Percentiles rank a stretch among this genome's conserved stretches.
Evolutionary conservation across 345 rosid genomes (phyloP).

Genomic region (Melastoma malabathricum): DNA sequence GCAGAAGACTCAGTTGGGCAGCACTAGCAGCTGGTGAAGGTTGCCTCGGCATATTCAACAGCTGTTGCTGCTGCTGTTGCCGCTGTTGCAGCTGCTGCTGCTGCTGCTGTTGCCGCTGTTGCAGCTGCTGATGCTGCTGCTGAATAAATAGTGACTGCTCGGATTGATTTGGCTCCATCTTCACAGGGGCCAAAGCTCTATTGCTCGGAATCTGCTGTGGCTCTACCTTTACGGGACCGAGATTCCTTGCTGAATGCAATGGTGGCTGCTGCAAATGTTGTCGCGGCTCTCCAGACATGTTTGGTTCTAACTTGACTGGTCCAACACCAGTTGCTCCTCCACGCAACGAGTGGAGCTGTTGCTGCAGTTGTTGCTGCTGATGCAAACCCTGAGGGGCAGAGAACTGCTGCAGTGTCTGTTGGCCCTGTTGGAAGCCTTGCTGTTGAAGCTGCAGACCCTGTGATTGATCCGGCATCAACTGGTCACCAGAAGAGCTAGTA

Average conservation of each 20-base stretch:
- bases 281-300: constrained; percentile 50
- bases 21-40: constrained; percentile 52
- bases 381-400: constrained; percentile 29
- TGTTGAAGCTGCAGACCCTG: constrained; percentile 51
- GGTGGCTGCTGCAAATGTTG: constrained; percentile 47
- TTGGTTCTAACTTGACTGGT: constrained; percentile 77
- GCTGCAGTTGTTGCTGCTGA: constrained; percentile 42
- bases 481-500: constrained; percentile 46
- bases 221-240: constrained; percentile 61
- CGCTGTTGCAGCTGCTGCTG: constrained; percentile 51
- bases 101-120: no score
- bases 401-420: constrained; percentile 57
- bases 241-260: constrained; percentile 46
- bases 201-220: constrained; percentile 50
- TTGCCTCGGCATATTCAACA: constrained; percentile 76
- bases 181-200: constrained; percentile 56
- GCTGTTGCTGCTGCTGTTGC: constrained; percentile 51
- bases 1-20: constrained; percentile 52
- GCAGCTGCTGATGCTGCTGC: constrained; percentile 65
- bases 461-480: constrained; percentile 54
- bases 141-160: constrained; percentile 68
- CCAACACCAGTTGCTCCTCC: constrained; percentile 67
- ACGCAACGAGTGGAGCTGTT: constrained; percentile 48
- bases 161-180: constrained; percentile 70
- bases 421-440: constrained; percentile 68